phyloP scores from a whole-genome alignment of 1,284 basidiomycete species.

The Ceraceosorus bombacis region DNA sequence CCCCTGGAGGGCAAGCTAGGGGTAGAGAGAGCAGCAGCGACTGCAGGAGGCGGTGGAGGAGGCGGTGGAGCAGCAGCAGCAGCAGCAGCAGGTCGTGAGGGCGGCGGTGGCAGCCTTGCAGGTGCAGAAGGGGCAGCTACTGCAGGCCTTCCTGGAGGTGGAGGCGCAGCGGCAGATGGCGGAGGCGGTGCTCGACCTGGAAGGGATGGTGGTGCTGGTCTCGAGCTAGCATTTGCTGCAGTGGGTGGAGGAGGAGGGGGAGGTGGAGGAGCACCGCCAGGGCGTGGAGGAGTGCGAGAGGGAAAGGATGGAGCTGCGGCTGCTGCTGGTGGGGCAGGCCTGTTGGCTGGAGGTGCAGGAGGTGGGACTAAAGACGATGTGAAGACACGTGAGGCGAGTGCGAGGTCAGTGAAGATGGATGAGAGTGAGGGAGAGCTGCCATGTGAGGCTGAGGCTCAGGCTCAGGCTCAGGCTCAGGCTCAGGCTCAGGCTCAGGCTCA shows the following conservation, averaged over 20 bases:
- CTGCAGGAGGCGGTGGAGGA: no score
- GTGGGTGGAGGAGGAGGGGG: slow-evolving; percentile 8
- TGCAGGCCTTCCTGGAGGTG: neutral
- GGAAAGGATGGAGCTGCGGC: neutral
- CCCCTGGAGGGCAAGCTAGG: no score
- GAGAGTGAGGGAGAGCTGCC: no score
- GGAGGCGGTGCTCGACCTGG: slow-evolving; percentile 7
- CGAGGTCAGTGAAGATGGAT: no score
- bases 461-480: no score
- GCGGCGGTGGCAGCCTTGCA: slow-evolving; percentile 6
- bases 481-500: no score
- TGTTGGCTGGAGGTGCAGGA: neutral
- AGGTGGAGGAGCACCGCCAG: slow-evolving; percentile 3
- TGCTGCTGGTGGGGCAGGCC: slow-evolving; percentile 4
- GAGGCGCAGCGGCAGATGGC: slow-evolving; percentile 4
- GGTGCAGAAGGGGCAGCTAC: slow-evolving; percentile 2
- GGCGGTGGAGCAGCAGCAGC: slow-evolving; percentile 2
- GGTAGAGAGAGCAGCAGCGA: no score
- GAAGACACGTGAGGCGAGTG: no score
- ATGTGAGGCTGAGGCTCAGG: no score
- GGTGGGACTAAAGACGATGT: neutral
- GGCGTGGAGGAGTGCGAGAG: no score
- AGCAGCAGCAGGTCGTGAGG: slow-evolving; percentile 3
- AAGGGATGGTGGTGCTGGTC: slow-evolving; percentile 3
- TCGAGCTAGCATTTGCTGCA: slow-evolving; percentile 2